Conservation (phyloP, 768 basidiomycete genomes). For the Psilocybe cyanescens region DNA sequence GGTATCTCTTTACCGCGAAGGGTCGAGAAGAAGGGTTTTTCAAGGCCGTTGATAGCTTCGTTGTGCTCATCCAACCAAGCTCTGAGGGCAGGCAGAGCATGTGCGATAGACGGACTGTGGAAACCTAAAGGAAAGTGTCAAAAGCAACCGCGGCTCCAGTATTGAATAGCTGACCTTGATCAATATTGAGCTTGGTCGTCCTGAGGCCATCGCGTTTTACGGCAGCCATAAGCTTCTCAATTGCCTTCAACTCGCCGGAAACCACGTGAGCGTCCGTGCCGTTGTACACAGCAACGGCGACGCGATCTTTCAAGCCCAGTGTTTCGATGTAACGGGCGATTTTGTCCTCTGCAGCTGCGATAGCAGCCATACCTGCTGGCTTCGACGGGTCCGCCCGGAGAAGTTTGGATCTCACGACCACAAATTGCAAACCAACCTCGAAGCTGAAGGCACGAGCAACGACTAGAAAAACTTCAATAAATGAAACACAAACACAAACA, state of each 20-base stretch:
- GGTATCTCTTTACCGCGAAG: slow-evolving; percentile 29
- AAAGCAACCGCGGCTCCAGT: too few species aligned
- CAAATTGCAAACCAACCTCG: slow-evolving; percentile 33
- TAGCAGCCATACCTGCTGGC: slow-evolving; percentile 37
- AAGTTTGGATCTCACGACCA: slow-evolving; percentile 30
- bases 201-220: slow-evolving; percentile 30
- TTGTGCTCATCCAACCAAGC: slow-evolving; percentile 31
- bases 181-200: slow-evolving; percentile 31
- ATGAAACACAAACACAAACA: neutral
- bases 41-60: slow-evolving; percentile 19
- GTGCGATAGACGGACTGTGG: slow-evolving; percentile 36
- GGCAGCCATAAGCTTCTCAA: slow-evolving; percentile 28
- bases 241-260: slow-evolving; percentile 31
- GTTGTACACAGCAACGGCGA: slow-evolving; percentile 34
- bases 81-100: slow-evolving; percentile 29
- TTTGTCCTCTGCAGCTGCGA: slow-evolving; percentile 28
- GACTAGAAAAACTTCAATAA: slow-evolving; percentile 20
- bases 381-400: slow-evolving; percentile 28
- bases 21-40: slow-evolving; percentile 34
- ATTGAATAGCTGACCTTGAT: slow-evolving; percentile 29
- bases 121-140: slow-evolving; percentile 27
- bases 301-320: slow-evolving; percentile 22
- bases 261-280: slow-evolving; percentile 30
- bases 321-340: slow-evolving; percentile 26
- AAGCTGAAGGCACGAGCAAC: slow-evolving; percentile 31